Conservation (phyloP, 441 rosid genomes). For the Manihot esculenta region DNA sequence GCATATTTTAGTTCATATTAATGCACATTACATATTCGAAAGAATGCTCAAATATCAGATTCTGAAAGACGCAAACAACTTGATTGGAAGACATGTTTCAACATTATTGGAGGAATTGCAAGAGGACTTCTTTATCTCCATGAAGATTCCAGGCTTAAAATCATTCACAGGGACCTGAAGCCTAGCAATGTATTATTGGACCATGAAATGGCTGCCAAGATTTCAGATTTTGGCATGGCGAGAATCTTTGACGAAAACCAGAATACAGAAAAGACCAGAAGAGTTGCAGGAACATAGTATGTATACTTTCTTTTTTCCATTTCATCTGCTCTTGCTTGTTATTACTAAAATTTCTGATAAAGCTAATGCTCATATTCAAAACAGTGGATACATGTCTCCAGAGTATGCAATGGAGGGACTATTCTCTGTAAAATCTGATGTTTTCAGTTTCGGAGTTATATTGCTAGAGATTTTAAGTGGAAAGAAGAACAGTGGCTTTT, state of each 20-base stretch:
- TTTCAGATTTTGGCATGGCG: constrained; percentile 45
- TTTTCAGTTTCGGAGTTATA: constrained; percentile 48
- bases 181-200: constrained; percentile 37
- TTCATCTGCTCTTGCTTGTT: neutral
- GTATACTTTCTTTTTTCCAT: neutral
- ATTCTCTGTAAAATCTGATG: constrained; percentile 45
- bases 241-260: constrained; percentile 35
- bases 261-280: constrained; percentile 25
- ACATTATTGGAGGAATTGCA: constrained; percentile 36
- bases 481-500: constrained; percentile 32
- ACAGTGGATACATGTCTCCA: constrained; percentile 41
- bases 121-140: constrained; percentile 42
- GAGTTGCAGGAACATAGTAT: constrained; percentile 38
- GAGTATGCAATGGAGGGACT: constrained; percentile 41
- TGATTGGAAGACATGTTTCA: constrained; percentile 26
- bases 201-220: constrained; percentile 37
- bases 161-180: constrained; percentile 41
- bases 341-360: neutral
- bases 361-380: neutral
- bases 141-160: constrained; percentile 35
- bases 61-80: constrained; percentile 20
- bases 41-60: constrained; percentile 22
- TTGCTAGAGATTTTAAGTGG: constrained; percentile 44
- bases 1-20: neutral
- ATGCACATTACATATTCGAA: neutral